Evolutionary conservation across 768 basidiomycete species (phyloP).

Genomic region (Calocybe gangraenosa): DNA sequence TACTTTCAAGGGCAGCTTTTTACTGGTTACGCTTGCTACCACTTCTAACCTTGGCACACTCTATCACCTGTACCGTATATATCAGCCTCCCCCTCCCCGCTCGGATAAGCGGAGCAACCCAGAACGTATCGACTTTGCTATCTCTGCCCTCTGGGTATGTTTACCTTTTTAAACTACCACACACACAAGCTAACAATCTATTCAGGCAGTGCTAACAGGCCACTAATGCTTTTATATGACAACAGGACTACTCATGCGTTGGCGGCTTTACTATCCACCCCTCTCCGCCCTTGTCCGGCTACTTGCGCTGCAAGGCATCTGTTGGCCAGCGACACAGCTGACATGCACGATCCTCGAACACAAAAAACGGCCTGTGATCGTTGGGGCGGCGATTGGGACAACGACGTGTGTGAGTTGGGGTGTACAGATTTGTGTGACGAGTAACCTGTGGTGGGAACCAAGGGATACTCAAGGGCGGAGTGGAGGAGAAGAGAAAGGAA

Average conservation of each 20-base stretch:
- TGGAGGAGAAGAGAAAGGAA: background rate
- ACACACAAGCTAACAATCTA: background rate
- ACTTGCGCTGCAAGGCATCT: conserved; percentile 90
- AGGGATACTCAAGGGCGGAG: conserved; percentile 10
- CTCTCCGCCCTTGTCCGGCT: conserved; percentile 87
- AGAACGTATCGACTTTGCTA: conserved; percentile 57
- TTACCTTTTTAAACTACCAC: conserved; percentile 3
- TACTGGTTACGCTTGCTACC: too few relatives aligned
- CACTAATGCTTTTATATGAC: conserved; percentile 86
- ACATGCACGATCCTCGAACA: conserved; percentile 74
- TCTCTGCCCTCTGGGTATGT: conserved; percentile 71
- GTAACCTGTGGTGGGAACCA: conserved; percentile 67
- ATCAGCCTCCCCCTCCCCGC: conserved; percentile 32
- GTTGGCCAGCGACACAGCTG: conserved; percentile 91
- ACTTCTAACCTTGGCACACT: conserved; percentile 59
- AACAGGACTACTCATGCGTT: conserved; percentile 84
- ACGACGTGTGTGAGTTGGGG: conserved; percentile 81
- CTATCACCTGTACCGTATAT: conserved; percentile 45
- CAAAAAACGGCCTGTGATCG: conserved; percentile 69
- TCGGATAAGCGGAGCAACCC: conserved; percentile 31
- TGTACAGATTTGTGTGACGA: conserved; percentile 95
- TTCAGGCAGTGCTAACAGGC: conserved; percentile 76
- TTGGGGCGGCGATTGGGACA: conserved; percentile 88
- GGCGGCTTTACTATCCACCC: conserved; percentile 88
- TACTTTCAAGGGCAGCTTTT: background rate